Base-by-base conservation (phyloP, 2,329 filamentous ascomycete genomes). In the Fusarium pseudonygamai region DNA sequence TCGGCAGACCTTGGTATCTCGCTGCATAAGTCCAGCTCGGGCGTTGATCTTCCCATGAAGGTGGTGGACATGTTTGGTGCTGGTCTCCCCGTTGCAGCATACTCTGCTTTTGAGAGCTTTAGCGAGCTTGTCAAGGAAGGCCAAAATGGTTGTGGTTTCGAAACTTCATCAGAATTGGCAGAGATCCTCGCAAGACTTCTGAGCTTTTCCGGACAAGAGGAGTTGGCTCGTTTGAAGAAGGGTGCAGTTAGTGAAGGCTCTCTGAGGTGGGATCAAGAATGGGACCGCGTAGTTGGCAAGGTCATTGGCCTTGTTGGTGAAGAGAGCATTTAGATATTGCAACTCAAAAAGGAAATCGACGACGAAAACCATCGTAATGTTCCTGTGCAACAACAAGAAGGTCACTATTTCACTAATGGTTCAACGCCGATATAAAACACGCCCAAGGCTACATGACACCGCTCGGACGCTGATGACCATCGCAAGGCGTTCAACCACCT, bases 11-110 rank as follows among this genome's bases (percentile, higher is more conserved):
- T 99, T 1, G 96, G 96, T 15, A 90, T 99, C 30, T 97, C 94
- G 64, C 85, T 99, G 32, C 96, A 99, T 84, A 97, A 91, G 73
- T 98, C 95, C 20, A 97, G 93, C 74, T 97, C 94, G 6, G 96
- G 96, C 3, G 95, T 99, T 1, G 96, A 99, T 82, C 85, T 99
- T 26, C 96, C 96, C 0, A 99, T 99, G 96, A 99, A 99, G 83
- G 95, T 99, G 2, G 95, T 99, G 20, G 96, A 99, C 80, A 98
- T 99, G 95, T 98, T 99, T 80, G 96, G 96, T 6, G 93, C 95
- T 0, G 96, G 96, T 0, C 85, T 99, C 34, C 96, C 96, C 0
- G 96, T 99, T 1, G 91, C 92, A 0, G 96, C 95, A 8, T 98
- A 96, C 87, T 90, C 89, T 32, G 88, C 89, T 5, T 99, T 97